These are phyloP conservation scores for Clarireedia hainanense DNA, from an alignment of 2,329 filamentous ascomycete species.

Conservation along the genomic window DNA sequence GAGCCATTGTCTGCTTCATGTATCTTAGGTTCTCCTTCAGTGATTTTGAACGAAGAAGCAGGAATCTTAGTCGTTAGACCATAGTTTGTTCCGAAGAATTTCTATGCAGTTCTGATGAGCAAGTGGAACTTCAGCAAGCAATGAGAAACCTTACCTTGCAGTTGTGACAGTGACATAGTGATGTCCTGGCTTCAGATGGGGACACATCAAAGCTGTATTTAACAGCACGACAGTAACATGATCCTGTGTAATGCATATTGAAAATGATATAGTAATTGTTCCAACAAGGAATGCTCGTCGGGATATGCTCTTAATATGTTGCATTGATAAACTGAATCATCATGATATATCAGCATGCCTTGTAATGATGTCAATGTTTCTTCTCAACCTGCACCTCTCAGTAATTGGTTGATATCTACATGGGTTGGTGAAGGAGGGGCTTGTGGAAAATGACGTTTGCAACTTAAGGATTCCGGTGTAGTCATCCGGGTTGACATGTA, in stretches of 20 bases:
- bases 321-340: background rate
- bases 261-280: background rate
- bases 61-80: constrained; percentile 45
- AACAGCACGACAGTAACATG: constrained; percentile 41
- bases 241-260: constrained; percentile 25
- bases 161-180: constrained; percentile 44
- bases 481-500: background rate
- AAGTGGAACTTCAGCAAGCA: background rate
- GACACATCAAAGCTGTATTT: constrained; percentile 39
- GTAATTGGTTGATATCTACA: no score
- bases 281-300: background rate
- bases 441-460: no score
- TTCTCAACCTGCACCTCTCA: no score
- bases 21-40: constrained; percentile 33
- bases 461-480: background rate
- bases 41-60: constrained; percentile 35
- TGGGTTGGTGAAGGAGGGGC: no score
- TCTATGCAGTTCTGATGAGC: constrained; percentile 25
- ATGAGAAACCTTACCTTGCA: constrained; percentile 36
- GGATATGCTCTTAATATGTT: background rate
- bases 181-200: constrained; percentile 40
- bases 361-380: no score
- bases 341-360: no score
- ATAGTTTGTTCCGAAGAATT: constrained; percentile 43
- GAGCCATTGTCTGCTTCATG: constrained; percentile 43